phyloP scores from a whole-genome alignment of 306 rosid species.

The Albizia julibrissin region DNA sequence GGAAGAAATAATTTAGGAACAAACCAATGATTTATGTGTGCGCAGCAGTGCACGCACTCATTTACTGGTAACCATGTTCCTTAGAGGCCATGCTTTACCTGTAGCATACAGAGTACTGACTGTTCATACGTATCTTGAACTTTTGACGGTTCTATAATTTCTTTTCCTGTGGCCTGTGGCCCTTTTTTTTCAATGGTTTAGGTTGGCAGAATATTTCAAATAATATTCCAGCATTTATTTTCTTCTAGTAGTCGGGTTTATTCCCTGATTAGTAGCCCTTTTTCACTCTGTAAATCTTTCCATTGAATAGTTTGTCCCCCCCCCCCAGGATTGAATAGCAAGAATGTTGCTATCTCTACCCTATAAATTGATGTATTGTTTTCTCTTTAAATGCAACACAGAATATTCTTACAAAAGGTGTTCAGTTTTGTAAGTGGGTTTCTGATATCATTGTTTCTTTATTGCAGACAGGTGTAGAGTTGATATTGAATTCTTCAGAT shows the following conservation, averaged over 20 bases:
- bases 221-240: neutral
- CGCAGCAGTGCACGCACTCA: neutral
- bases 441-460: conserved; percentile 26
- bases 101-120: neutral
- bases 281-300: neutral
- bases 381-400: neutral
- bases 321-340: neutral
- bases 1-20: neutral
- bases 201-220: neutral
- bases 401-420: neutral
- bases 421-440: neutral
- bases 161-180: neutral
- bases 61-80: neutral
- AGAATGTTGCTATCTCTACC: neutral
- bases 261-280: neutral
- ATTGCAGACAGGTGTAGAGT: conserved; percentile 63
- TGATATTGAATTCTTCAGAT: conserved; percentile 49
- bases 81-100: neutral
- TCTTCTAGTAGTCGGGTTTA: neutral
- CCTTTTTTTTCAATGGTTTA: neutral
- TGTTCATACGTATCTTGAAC: neutral
- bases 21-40: neutral
- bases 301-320: neutral
- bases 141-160: neutral
- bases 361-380: neutral